Conservation (phyloP, 371 early-diverging fungal species). For the Lichtheimia ramosa region DNA sequence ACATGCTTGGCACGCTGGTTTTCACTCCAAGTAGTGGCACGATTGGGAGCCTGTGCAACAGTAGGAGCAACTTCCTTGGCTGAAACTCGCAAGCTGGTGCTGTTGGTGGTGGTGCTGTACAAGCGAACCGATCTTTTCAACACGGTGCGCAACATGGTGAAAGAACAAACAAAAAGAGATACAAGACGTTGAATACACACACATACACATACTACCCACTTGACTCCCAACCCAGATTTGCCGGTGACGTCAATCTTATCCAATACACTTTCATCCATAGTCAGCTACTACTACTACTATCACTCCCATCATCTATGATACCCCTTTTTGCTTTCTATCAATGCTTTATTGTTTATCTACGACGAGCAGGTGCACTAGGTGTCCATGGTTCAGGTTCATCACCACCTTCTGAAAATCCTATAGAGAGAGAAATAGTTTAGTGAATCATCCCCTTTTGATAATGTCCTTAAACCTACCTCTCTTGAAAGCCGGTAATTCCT, state of each 20-base stretch:
- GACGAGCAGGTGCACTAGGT: neutral
- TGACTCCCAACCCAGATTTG: neutral
- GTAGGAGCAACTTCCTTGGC: constrained; percentile 35
- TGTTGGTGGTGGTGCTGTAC: constrained; percentile 32
- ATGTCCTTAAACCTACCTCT: neutral
- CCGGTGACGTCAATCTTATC: neutral
- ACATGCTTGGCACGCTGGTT: constrained; percentile 69
- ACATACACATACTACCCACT: neutral
- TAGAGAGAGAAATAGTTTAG: neutral
- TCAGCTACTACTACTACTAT: no score
- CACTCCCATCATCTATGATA: no score
- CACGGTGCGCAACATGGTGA: constrained; percentile 9
- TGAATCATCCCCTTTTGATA: neutral
- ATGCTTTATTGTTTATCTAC: neutral
- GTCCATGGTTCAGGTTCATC: constrained; percentile 1
- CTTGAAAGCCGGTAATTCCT: neutral
- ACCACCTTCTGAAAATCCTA: neutral
- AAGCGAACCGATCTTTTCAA: constrained; percentile 1
- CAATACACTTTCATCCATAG: no score
- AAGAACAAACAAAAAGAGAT: neutral
- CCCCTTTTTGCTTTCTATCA: no score
- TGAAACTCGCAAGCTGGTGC: constrained; percentile 33
- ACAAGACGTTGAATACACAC: neutral
- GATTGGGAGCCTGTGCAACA: constrained; percentile 74
- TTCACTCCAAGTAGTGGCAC: constrained; percentile 73